Conservation (phyloP, 371 early-diverging fungal genomes). For the Choanephora cucurbitarum region DNA sequence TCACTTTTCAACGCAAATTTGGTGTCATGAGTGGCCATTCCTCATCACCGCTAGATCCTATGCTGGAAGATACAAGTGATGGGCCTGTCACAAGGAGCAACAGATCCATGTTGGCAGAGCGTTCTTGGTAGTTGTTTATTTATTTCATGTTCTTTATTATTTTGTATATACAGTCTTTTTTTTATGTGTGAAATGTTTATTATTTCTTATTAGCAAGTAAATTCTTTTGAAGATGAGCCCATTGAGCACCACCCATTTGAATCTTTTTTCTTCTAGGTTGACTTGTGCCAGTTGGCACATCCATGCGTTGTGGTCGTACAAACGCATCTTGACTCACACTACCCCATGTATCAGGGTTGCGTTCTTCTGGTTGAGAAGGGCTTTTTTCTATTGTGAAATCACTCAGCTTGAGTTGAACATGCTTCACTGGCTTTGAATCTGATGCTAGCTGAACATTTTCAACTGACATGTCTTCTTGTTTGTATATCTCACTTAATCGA, state of each 20-base stretch:
- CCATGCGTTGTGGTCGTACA: neutral
- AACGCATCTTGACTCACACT: neutral
- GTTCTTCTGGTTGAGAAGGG: neutral
- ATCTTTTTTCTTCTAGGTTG: neutral
- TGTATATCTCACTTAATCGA: no score
- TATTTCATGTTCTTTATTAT: neutral
- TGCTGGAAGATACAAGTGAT: slow-evolving; percentile 4
- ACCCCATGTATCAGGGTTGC: neutral
- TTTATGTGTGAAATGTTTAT: slow-evolving; percentile 1
- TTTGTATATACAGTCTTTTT: neutral
- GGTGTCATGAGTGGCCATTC: slow-evolving; percentile 7
- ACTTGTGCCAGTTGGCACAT: neutral
- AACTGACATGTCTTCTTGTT: no score
- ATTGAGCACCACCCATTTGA: slow-evolving; percentile 2
- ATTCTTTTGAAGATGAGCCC: neutral
- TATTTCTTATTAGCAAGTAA: slow-evolving; percentile 2
- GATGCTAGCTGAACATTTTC: no score
- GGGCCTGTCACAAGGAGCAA: slow-evolving; percentile 14
- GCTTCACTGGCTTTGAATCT: neutral
- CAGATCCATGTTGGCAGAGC: neutral
- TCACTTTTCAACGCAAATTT: slow-evolving; percentile 47
- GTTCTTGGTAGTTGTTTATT: neutral
- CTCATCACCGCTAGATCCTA: neutral
- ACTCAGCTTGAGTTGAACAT: neutral
- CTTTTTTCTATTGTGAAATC: neutral